A percentile compares a stretch with the other conserved stretches of the same genome.
phyloP scores from a whole-genome alignment of 2,329 filamentous ascomycete genomes.

The Sphaerulina vaccinii region DNA sequence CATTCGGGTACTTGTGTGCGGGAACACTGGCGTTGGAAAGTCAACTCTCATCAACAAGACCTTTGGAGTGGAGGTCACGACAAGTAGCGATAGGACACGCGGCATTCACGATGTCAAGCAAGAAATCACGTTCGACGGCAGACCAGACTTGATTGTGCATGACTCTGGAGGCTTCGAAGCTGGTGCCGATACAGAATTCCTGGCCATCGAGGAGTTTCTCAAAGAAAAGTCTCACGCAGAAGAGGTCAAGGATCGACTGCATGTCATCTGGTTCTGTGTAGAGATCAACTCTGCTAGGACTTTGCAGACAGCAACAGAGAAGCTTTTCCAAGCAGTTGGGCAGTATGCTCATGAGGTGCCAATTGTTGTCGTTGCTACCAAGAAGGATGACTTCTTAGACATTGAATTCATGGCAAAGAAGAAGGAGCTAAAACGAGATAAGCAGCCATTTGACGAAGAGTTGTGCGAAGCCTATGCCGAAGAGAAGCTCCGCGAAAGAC shows the following conservation, averaged over 20 bases:
- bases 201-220: conserved; percentile 35
- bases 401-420: conserved; percentile 22
- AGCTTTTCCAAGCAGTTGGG: conserved; percentile 36
- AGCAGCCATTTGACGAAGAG: conserved; percentile 25
- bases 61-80: conserved; percentile 35
- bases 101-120: conserved; percentile 37
- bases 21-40: conserved; percentile 19
- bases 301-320: conserved; percentile 37
- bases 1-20: conserved; percentile 38
- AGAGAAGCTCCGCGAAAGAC: conserved; percentile 28
- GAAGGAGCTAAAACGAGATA: conserved; percentile 24
- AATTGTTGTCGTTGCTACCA: conserved; percentile 38
- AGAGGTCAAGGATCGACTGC: conserved; percentile 34
- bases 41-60: conserved; percentile 22
- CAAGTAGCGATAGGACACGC: conserved; percentile 30
- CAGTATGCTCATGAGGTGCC: conserved; percentile 35
- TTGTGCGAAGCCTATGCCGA: conserved; percentile 28
- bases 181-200: conserved; percentile 34
- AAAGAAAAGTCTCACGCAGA: conserved; percentile 33
- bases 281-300: conserved; percentile 38
- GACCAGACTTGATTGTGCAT: conserved; percentile 38
- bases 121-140: conserved; percentile 36
- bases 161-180: conserved; percentile 40
- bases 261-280: conserved; percentile 41
- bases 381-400: conserved; percentile 38